A percentile compares a stretch with the other conserved stretches of the same genome.
Conservation (phyloP, 768 basidiomycete genomes). For the Trichaptum fuscoviolaceum region DNA sequence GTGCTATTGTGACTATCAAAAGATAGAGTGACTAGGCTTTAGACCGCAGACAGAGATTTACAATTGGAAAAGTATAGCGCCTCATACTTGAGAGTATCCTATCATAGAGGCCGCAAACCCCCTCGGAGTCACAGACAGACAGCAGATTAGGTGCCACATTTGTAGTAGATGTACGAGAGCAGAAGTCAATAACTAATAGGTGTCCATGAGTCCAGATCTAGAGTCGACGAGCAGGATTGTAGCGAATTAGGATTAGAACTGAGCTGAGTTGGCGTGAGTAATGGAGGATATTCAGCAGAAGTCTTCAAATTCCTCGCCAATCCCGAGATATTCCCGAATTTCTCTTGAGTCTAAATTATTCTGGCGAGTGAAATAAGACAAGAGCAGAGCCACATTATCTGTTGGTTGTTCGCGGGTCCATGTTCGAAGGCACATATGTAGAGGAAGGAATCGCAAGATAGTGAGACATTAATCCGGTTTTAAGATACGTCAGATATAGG, state of each 20-base stretch:
- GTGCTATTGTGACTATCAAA: background rate
- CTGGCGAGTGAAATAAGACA: slow-evolving; percentile 63
- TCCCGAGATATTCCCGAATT: slow-evolving; percentile 58
- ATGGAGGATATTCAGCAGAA: slow-evolving; percentile 33
- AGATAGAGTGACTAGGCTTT: no score
- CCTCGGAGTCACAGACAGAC: background rate
- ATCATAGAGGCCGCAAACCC: no score
- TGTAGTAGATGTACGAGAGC: background rate
- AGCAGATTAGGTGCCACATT: background rate
- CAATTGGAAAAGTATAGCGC: background rate
- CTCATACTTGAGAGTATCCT: no score
- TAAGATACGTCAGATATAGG: background rate
- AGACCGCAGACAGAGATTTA: background rate
- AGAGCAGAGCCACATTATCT: slow-evolving; percentile 69
- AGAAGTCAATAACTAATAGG: no score
- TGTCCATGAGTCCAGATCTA: background rate
- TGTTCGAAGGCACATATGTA: background rate
- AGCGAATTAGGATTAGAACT: background rate
- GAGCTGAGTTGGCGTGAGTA: background rate
- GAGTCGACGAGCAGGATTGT: background rate
- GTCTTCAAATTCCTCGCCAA: slow-evolving; percentile 76
- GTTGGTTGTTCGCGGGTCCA: slow-evolving; percentile 2
- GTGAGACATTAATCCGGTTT: background rate
- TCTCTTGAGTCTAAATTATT: slow-evolving; percentile 54
- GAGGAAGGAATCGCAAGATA: background rate